phyloP scores from a whole-genome alignment of 129 eudicot species.

The Smallanthus sonchifolius region DNA sequence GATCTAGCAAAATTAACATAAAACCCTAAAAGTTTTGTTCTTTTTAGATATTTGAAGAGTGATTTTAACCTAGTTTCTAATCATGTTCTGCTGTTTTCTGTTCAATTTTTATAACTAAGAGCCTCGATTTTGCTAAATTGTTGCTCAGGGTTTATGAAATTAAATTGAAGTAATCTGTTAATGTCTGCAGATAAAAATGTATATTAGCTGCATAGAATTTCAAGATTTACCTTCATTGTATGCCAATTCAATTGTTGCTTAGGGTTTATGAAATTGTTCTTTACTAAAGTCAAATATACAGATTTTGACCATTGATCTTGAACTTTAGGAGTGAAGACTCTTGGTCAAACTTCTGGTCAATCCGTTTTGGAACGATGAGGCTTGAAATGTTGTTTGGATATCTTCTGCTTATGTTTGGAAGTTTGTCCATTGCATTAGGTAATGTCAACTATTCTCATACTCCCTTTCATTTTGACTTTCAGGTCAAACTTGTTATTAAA shows the following conservation, averaged over 20 bases:
- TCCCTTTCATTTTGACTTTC: constrained; percentile 13
- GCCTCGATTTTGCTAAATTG: background rate
- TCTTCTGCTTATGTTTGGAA: constrained; percentile 38
- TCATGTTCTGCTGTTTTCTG: background rate
- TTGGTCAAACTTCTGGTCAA: constrained; percentile 8
- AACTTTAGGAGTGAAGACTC: constrained; percentile 3
- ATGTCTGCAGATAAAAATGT: background rate
- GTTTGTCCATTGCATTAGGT: constrained; percentile 44
- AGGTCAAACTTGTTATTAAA: constrained; percentile 3
- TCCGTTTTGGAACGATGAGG: constrained; percentile 45
- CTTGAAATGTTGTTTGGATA: constrained; percentile 43
- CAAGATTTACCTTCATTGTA: background rate
- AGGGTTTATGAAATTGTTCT: background rate
- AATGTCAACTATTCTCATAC: constrained; percentile 9
- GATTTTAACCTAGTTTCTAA: background rate
- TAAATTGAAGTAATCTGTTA: background rate
- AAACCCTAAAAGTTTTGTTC: background rate
- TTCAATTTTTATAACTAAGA: background rate
- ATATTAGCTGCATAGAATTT: background rate
- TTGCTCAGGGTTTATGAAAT: background rate
- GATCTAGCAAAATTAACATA: background rate
- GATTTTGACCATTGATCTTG: constrained; percentile 16
- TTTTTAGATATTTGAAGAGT: constrained; percentile 7
- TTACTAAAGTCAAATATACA: background rate
- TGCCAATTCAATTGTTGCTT: background rate